Evolutionary conservation across 2,329 filamentous ascomycete species (phyloP).

Genomic region (Colletotrichum gigasporum): DNA sequence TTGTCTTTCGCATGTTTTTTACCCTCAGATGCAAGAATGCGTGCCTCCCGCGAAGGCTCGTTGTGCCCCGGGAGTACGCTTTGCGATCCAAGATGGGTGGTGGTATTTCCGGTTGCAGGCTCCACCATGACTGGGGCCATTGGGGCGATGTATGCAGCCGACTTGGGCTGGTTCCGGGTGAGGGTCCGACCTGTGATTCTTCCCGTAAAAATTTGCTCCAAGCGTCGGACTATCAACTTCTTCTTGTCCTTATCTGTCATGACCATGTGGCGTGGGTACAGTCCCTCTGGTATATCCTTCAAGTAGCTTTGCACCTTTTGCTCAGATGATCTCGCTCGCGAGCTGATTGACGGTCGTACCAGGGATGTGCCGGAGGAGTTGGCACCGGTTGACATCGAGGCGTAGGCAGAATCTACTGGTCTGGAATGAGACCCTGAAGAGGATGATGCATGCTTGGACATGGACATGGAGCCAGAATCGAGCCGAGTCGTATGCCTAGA

Average conservation of each 20-base stretch:
- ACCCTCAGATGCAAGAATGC: conserved; percentile 50
- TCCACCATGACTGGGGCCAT: conserved; percentile 39
- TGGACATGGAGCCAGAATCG: conserved; percentile 52
- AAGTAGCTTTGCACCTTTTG: conserved; percentile 76
- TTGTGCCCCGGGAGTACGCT: not conserved
- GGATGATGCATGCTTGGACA: conserved; percentile 62
- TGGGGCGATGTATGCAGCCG: conserved; percentile 21
- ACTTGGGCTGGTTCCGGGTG: conserved; percentile 38
- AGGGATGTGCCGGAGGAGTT: conserved; percentile 54
- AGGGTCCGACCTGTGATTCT: conserved; percentile 60
- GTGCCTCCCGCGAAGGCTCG: conserved; percentile 58
- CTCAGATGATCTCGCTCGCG: conserved; percentile 54
- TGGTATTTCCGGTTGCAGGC: conserved; percentile 36
- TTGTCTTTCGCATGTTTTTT: conserved; percentile 56
- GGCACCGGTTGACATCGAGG: conserved; percentile 69
- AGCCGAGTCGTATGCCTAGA: conserved; percentile 50
- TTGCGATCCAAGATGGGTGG: conserved; percentile 47
- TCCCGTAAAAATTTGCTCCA: conserved; percentile 86
- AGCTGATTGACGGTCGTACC: conserved; percentile 46
- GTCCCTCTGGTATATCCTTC: conserved; percentile 75
- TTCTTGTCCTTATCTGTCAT: conserved; percentile 81
- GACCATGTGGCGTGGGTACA: conserved; percentile 68
- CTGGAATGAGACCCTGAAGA: conserved; percentile 62
- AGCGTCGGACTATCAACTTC: conserved; percentile 76
- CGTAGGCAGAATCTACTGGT: conserved; percentile 71